Evolutionary conservation across 345 rosid species (phyloP).

Genomic region (Eucalyptus coolabah): DNA sequence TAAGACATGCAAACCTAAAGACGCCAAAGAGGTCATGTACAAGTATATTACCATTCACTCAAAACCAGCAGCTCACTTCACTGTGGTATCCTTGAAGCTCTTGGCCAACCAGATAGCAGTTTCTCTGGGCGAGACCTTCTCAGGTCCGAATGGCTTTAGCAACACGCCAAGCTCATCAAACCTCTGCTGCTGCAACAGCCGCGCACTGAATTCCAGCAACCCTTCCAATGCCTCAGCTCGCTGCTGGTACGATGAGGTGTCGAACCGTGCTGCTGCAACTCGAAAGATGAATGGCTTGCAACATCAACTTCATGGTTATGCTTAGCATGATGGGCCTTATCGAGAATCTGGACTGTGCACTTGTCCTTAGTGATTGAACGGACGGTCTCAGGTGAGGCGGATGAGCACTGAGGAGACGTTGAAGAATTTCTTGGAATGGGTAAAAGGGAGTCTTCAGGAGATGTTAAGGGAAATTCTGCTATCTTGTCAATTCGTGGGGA

Average conservation of each 20-base stretch:
- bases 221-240: slow-evolving; percentile 98
- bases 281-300: slow-evolving; percentile 34
- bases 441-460: slow-evolving; percentile 35
- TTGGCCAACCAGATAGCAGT: slow-evolving; percentile 96
- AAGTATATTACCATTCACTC: background rate
- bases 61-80: background rate
- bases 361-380: slow-evolving; percentile 76
- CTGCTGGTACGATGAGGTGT: slow-evolving; percentile 85
- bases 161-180: slow-evolving; percentile 83
- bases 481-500: slow-evolving; percentile 88
- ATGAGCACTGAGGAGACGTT: slow-evolving; percentile 32
- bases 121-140: slow-evolving; percentile 88
- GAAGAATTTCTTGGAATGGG: slow-evolving; percentile 20
- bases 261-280: slow-evolving; percentile 49
- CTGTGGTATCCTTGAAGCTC: slow-evolving; percentile 82
- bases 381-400: slow-evolving; percentile 17
- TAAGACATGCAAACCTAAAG: background rate
- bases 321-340: slow-evolving; percentile 1
- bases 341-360: slow-evolving; percentile 41
- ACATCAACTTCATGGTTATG: slow-evolving; percentile 5
- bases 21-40: background rate
- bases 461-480: slow-evolving; percentile 59
- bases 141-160: slow-evolving; percentile 87
- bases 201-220: slow-evolving; percentile 85
- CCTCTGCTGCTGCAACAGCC: slow-evolving; percentile 60